Base-by-base conservation (phyloP, 306 rosid genomes). In the Dryas drummondii region DNA sequence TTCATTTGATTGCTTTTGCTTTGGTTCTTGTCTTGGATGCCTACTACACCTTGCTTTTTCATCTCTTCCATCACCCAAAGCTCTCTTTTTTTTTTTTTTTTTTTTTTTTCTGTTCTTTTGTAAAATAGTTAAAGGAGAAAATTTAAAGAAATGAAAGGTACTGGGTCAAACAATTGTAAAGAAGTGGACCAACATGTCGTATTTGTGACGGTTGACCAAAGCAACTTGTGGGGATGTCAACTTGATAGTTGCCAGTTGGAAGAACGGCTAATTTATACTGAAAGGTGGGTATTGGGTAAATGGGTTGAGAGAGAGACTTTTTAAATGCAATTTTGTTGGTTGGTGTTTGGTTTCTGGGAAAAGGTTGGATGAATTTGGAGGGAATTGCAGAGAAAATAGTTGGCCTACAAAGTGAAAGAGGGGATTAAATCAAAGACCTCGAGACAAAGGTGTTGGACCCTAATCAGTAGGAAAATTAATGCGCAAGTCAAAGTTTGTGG, bases 171-270 rank as follows among this genome's bases (percentile, higher is more conserved):
- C 76, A 87, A 88, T 64, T 84, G 78, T 83, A 84, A 82, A 83
- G 76, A 83, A 86, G 90, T 80, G 87, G 91, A 84, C 83, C 89
- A 82, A 74, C 73, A 81, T 86, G 91, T 90, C 90, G 87, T 87
- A 78, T 82, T 68, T 57, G 12, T 77, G 74, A 90, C 86, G 88
- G 93, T 90, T 92, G 97, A 92, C 97, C 73, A 80, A 80, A 80
- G 73, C 16, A 53, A 55, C 45, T 15, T 67, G 27, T 42, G 7
- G 81, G 61, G 46, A n/a, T n/a, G n/a, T n/a, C n/a, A n/a, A n/a
- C n/a, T 70, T 49, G 80, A 73, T 40, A 32, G 85, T 82, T 83
- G 76, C 85, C 54, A 49, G 83, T 73, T 77, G 81, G 81, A 77
- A 59, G 37, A 32, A 80, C 79, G 86, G 86, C 86, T 74, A 71